Base-by-base conservation (phyloP, 1,284 basidiomycete genomes). In the Puccinia hordei region DNA sequence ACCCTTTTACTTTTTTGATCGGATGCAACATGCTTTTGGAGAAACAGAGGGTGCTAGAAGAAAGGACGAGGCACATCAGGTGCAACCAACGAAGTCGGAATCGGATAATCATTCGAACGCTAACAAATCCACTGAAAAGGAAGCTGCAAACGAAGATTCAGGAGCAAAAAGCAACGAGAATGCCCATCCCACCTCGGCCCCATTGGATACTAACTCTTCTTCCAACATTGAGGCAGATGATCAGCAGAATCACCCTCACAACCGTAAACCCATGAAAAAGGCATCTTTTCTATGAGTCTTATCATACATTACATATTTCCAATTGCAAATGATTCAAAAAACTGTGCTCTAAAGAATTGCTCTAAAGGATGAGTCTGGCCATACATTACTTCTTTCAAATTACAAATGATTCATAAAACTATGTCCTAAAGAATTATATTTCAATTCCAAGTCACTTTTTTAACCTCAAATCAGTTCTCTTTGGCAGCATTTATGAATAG, bases 211-310 rank as follows among this genome's bases (percentile, higher is more conserved):
- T 19, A 35, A 38, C 35, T 38, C 61, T 38, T 63, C 33, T 2
- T n/a, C 61, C 9, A 41, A 38, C 17, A 6, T 0, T 33, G 27
- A 63, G 35, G 35, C 19, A 22, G 35, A 38, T 35, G 8, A 30
- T 30, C 33, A n/a, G 4, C 35, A 63, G 6, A 30, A n/a, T 5
- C 19, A 5, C 61, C 41, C 35, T 63, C 61, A 63, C 38, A 33
- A 63, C 35, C 61, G 35, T n/a, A 63, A 63, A 63, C 33, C 33
- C 15, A 30, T 30, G 13, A 63, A 63, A 41, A 63, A 63, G n/a
- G 61, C 33, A 33, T 38, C 61, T 59, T 30, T 22, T 55, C n/a
- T 3, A 24, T 55, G 53, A 55, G 5, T 55, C 53, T 55, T 5
- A 55, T 49, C n/a, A n/a, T n/a, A n/a, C n/a, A n/a, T n/a, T n/a